Percentiles rank a stretch among this genome's conserved stretches.
These are phyloP conservation scores for Oxytropis ochrocephala DNA, from an alignment of 306 rosid species.

Conservation along the genomic window DNA sequence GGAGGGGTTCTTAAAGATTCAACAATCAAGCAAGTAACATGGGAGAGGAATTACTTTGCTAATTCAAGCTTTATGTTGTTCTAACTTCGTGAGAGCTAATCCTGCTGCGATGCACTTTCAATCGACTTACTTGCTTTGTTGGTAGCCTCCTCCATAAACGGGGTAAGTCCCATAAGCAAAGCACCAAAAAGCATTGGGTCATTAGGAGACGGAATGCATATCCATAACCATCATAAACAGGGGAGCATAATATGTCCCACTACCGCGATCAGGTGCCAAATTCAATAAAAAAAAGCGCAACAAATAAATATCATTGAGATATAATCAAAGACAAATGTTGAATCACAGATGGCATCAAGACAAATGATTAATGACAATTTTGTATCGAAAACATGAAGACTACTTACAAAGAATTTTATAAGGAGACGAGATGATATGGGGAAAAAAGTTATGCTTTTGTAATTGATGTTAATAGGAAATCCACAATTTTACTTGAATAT, in stretches of 20 bases:
- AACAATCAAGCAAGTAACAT: no score
- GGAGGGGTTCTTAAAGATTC: no score
- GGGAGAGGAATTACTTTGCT: no score
- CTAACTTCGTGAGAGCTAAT: conserved; percentile 25
- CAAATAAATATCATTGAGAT: conserved; percentile 13
- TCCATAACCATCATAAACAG: conserved; percentile 82
- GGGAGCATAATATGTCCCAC: conserved; percentile 70
- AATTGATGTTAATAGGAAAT: neutral
- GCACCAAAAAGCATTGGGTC: conserved; percentile 82
- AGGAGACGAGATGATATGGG: neutral
- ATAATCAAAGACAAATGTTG: conserved; percentile 14
- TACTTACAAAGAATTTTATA: no score
- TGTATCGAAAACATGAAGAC: no score
- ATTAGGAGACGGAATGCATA: conserved; percentile 66
- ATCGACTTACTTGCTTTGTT: conserved; percentile 93
- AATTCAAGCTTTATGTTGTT: no score
- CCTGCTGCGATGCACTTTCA: conserved; percentile 27
- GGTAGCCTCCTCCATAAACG: conserved; percentile 73
- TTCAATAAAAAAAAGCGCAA: conserved; percentile 64
- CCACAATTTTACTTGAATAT: neutral
- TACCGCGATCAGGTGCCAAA: conserved; percentile 74
- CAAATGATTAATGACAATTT: no score
- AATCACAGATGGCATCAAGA: no score
- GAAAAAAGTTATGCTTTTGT: neutral
- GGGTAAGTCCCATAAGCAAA: conserved; percentile 87